Evolutionary conservation across 805 yeast genomes (phyloP).

Genomic region (Metschnikowia aberdeeniae): DNA sequence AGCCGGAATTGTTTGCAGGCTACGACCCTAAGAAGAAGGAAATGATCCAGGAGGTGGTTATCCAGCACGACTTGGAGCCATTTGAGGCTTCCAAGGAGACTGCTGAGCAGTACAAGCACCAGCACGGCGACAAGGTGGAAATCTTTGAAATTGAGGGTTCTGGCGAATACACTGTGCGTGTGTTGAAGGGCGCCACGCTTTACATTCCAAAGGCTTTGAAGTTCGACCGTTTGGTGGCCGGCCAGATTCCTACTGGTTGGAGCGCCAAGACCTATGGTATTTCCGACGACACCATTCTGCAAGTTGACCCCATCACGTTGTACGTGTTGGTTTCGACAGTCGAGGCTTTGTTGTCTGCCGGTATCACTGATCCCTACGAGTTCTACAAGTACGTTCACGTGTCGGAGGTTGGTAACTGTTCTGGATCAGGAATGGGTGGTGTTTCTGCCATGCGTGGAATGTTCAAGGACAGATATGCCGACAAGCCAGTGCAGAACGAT

Average conservation of each 20-base stretch:
- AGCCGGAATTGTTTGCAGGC: conserved; percentile 90
- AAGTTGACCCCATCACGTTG: conserved; percentile 95
- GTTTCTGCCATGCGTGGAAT: conserved; percentile 93
- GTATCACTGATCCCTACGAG: conserved; percentile 98
- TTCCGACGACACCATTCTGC: conserved; percentile 84
- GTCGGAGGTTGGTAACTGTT: conserved; percentile 98
- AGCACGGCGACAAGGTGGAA: conserved; percentile 93
- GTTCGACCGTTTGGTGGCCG: conserved; percentile 76
- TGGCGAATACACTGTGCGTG: conserved; percentile 87
- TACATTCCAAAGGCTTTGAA: conserved; percentile 84
- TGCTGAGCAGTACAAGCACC: conserved; percentile 88
- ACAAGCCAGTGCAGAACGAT: conserved; percentile 94
- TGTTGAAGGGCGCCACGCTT: conserved; percentile 90
- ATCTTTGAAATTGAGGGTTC: conserved; percentile 81
- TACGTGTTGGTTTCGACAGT: conserved; percentile 90
- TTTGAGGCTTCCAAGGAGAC: conserved; percentile 94
- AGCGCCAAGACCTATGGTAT: conserved; percentile 92
- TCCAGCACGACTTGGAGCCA: conserved; percentile 94
- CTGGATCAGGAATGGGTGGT: conserved; percentile 99
- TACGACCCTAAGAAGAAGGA: conserved; percentile 94
- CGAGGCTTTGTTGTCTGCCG: conserved; percentile 90
- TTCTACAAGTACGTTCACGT: conserved; percentile 97
- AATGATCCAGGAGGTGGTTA: conserved; percentile 90
- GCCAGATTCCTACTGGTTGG: conserved; percentile 99
- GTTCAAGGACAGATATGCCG: conserved; percentile 93